Evolutionary conservation across 495 filamentous ascomycete genomes (phyloP), one percentile per base, ranked within the genome.

Genomic region (Trypethelium eluteriae): DNA sequence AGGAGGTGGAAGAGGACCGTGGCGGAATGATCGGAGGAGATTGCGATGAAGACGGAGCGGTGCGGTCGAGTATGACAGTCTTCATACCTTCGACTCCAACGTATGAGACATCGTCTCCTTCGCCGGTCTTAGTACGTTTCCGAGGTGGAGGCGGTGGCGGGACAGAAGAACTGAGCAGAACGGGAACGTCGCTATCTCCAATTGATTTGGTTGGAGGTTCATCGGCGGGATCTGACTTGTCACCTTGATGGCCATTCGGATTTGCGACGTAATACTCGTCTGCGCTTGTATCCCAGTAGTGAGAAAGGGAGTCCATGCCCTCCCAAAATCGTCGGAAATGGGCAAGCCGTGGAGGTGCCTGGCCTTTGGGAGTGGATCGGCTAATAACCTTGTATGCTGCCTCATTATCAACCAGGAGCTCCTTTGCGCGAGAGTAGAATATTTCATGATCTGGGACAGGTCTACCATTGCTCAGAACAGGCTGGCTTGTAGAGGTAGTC

Each of bases 281-380:
- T 47, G 81, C 65, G 65, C 82, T 85, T 34, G 76, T 79, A 71
- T 89, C 86, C 86, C 86, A 89, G 71, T 85, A 88, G 62, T 85
- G 82, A 18, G 82, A 76, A 81, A 88, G 79, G 14, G 77, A 76
- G 68, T 85, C 80, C 65, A 89, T 72, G 4, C 79, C 80, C 47
- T 81, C 78, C 81, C 82, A 89, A 74, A 89, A 88, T 64, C 82
- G 83, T 66, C 85, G 78, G 61, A 84, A 80, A 64, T 86, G 81
- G 0, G 81, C 81, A 36, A 87, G 73, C 3, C 80, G 76, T 6
- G 81, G 77, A 18, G 79, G 74, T 56, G 74, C 69, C 2, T 76
- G 77, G 1, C 81, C 81, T 32, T 77, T 73, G 4, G 74, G 75
- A 1, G 76, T 72, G 34, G 79, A 71, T 3, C 84, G 76, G 44